phyloP scores from a whole-genome alignment of 2,329 filamentous ascomycete genomes.

The Penicillium digitatum region DNA sequence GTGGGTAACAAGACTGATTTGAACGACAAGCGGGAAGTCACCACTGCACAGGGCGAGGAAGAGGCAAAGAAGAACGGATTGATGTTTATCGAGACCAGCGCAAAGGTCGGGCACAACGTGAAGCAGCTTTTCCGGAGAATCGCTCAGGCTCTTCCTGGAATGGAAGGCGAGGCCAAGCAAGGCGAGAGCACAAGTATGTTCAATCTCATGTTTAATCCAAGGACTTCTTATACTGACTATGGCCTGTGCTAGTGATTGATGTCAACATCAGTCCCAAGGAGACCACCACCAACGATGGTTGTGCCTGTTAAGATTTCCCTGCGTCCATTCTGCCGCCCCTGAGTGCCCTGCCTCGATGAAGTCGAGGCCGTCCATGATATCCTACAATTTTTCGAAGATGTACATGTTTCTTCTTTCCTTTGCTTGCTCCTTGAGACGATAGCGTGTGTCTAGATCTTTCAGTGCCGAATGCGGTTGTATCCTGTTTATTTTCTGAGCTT shows the following conservation, averaged over 20 bases:
- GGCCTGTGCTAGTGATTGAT: slow-evolving; percentile 69
- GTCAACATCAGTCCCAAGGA: slow-evolving; percentile 75
- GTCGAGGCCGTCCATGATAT: slow-evolving; percentile 38
- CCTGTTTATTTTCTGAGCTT: slow-evolving; percentile 15
- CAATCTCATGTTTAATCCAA: neutral
- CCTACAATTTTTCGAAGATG: slow-evolving; percentile 34
- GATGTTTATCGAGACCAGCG: slow-evolving; percentile 99
- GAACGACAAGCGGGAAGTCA: slow-evolving; percentile 97
- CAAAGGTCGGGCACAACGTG: slow-evolving; percentile 96
- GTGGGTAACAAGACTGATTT: slow-evolving; percentile 99
- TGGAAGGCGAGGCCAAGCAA: slow-evolving; percentile 84
- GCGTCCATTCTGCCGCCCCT: slow-evolving; percentile 3
- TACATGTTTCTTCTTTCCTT: slow-evolving; percentile 34
- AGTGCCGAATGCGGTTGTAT: slow-evolving; percentile 16
- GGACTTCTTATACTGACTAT: slow-evolving; percentile 23
- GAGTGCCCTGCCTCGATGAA: slow-evolving; percentile 22
- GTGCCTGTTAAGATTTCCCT: slow-evolving; percentile 54
- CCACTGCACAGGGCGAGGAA: slow-evolving; percentile 91
- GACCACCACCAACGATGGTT: slow-evolving; percentile 67
- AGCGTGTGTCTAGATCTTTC: slow-evolving; percentile 31
- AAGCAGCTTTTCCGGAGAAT: slow-evolving; percentile 97
- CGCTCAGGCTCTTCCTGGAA: slow-evolving; percentile 93
- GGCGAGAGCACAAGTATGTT: slow-evolving; percentile 74
- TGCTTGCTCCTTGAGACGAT: slow-evolving; percentile 29
- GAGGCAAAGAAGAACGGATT: slow-evolving; percentile 96